Percentiles rank a stretch among this genome's conserved stretches.
These are phyloP conservation scores for Umbelopsis sp. DNA, from an alignment of 192 early-diverging fungal species.

Conservation along the genomic window DNA sequence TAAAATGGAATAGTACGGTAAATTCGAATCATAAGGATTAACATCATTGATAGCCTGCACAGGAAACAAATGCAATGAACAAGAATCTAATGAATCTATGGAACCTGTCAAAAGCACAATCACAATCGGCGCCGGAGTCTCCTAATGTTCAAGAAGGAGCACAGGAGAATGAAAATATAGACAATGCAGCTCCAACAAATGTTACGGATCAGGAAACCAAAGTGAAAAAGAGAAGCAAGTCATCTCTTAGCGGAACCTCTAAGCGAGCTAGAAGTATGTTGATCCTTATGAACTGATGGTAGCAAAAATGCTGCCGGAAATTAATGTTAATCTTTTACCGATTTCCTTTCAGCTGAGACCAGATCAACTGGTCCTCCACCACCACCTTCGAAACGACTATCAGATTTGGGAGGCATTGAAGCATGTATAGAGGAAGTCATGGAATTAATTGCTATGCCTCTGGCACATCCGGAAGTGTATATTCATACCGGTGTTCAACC, in stretches of 20 bases:
- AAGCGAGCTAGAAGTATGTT: slow-evolving; percentile 33
- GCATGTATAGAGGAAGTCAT: slow-evolving; percentile 86
- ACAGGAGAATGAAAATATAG: slow-evolving; percentile 28
- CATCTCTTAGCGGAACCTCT: slow-evolving; percentile 25
- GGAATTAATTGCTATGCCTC: slow-evolving; percentile 90
- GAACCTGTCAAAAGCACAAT: slow-evolving; percentile 40
- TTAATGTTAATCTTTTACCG: neutral
- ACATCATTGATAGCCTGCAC: slow-evolving; percentile 24
- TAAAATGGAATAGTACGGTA: neutral
- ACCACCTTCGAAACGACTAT: slow-evolving; percentile 53
- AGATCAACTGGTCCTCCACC: slow-evolving; percentile 22
- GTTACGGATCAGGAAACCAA: slow-evolving; percentile 29
- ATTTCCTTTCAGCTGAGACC: neutral
- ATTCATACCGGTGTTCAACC: slow-evolving; percentile 91
- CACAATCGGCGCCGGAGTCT: slow-evolving; percentile 14
- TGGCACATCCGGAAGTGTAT: slow-evolving; percentile 93
- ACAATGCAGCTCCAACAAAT: slow-evolving; percentile 29
- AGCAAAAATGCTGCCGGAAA: neutral
- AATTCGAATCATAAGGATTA: neutral
- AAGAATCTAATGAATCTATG: slow-evolving; percentile 56
- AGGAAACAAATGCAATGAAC: slow-evolving; percentile 60
- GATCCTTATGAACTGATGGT: neutral
- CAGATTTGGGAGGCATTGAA: slow-evolving; percentile 92
- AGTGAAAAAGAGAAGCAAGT: slow-evolving; percentile 18
- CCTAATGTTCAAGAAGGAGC: slow-evolving; percentile 28